Evolutionary conservation across 768 basidiomycete genomes (phyloP).

Genomic region (Cystofilobasidium capitatum): DNA sequence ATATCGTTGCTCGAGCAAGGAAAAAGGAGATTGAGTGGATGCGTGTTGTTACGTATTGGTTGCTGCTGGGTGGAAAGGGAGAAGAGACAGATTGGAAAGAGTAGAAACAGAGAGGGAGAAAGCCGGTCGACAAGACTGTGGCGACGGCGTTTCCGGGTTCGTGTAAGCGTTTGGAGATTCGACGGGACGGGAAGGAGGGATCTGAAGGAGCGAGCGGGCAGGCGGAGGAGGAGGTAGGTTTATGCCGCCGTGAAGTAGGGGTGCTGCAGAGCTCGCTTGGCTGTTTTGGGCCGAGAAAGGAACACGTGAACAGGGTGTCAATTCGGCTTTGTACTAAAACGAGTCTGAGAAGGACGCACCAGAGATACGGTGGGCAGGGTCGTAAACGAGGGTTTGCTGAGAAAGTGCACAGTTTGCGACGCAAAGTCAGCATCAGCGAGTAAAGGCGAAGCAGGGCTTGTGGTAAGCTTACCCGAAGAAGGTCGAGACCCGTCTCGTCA

Average conservation of each 20-base stretch:
- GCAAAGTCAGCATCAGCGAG: slow-evolving; percentile 1
- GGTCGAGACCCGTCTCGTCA: slow-evolving; percentile 67
- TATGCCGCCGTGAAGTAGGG: slow-evolving; percentile 41
- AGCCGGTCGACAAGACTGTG: no score
- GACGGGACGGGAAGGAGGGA: background rate
- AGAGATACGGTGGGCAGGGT: slow-evolving; percentile 84
- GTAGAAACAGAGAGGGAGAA: no score
- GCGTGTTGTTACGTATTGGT: background rate
- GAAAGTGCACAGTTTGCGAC: background rate
- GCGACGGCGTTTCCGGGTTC: no score
- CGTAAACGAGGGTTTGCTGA: slow-evolving; percentile 67
- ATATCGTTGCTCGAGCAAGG: no score
- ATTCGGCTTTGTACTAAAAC: slow-evolving; percentile 31
- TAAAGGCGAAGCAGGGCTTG: background rate
- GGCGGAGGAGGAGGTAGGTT: background rate
- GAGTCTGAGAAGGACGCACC: slow-evolving; percentile 46
- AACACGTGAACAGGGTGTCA: slow-evolving; percentile 53
- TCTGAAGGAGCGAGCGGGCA: background rate
- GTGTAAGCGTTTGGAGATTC: no score
- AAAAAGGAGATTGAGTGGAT: background rate
- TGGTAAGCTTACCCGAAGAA: slow-evolving; percentile 52
- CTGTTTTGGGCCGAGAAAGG: slow-evolving; percentile 35
- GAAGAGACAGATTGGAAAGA: no score
- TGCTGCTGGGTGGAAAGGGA: background rate
- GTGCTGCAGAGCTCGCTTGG: slow-evolving; percentile 52